Base-by-base conservation (phyloP, 257 asterid genomes). In the Echites panduratus region DNA sequence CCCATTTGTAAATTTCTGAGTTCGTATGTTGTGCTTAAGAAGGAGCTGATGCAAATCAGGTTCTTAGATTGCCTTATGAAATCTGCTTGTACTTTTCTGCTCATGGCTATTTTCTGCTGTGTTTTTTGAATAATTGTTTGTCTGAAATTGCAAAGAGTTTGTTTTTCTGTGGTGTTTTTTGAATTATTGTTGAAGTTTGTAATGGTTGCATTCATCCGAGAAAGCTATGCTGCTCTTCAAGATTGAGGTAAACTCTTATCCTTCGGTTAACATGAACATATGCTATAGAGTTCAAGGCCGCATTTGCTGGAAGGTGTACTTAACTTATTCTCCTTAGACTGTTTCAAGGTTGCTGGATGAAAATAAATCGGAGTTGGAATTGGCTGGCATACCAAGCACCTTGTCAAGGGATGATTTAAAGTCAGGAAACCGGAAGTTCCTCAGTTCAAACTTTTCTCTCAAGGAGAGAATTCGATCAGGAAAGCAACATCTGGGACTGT, bases 221-320 rank as follows among this genome's bases (percentile, higher is more conserved):
- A 94, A 89, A 81, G 96, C 97, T 67, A 86, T 86, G 82, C 85
- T 94, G 49, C 81, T 83, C 50, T 85, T 94, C 73, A 83, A 87
- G 72, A 87, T 89, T 10, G 98, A 93, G 96, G 97, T 91, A 85
- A 78, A 73, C 72, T 62, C 67, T 72, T 48, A 66, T 48, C 76
- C 66, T 45, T 71, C 63, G 76, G 76, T 63, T 72, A 68, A 58
- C 26, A 48, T 68, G 41, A 24, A 13, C 45, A 68, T 24, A 27
- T 24, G 7, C 27, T 17, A 61, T 48, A 62, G 35, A 69, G 54
- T 67, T 64, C 29, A n/a, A 68, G 14, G 20, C 70, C 24, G 50
- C n/a, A 71, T 45, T 65, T 47, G 45, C 77, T 70, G 66, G 80
- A 54, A 13, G 17, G 41, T 29, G 32, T 49, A 14, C 69, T 73